phyloP scores from a whole-genome alignment of 352 stramenopile species.

The Peronosclerospora sorghi region DNA sequence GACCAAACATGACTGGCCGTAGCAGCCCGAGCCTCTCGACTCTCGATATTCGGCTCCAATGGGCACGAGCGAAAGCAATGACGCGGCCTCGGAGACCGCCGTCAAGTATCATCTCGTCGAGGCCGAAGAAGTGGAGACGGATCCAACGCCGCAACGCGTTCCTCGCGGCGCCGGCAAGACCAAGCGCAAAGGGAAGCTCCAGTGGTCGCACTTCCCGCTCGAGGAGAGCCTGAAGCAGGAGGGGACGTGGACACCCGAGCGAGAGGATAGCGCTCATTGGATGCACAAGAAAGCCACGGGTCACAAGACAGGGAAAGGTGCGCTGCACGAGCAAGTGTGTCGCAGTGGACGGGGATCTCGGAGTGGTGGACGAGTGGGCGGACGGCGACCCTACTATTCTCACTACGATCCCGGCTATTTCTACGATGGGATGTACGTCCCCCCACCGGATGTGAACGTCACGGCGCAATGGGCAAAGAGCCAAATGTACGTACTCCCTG shows the following conservation, averaged over 20 bases:
- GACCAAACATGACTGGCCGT: neutral
- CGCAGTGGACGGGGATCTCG: slow-evolving; percentile 21
- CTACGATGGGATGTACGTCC: slow-evolving; percentile 74
- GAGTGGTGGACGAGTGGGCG: slow-evolving; percentile 20
- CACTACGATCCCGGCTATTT: slow-evolving; percentile 51
- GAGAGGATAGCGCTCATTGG: neutral
- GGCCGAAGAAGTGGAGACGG: slow-evolving; percentile 74
- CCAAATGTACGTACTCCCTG: slow-evolving; percentile 52
- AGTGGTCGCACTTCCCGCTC: slow-evolving; percentile 60
- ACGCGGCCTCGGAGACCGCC: slow-evolving; percentile 11
- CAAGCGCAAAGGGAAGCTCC: slow-evolving; percentile 65
- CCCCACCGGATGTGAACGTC: slow-evolving; percentile 50
- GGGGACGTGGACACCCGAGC: slow-evolving; percentile 6
- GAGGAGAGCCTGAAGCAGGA: too few species aligned
- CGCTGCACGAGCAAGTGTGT: slow-evolving; percentile 6
- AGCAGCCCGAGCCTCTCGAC: neutral
- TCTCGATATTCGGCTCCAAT: too few species aligned
- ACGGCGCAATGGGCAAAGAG: slow-evolving; percentile 73
- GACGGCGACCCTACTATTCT: slow-evolving; percentile 28
- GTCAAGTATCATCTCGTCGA: slow-evolving; percentile 82
- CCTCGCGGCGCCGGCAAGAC: slow-evolving; percentile 3
- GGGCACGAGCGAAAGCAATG: slow-evolving; percentile 18
- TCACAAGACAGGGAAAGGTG: slow-evolving; percentile 3
- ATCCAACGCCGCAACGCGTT: slow-evolving; percentile 14
- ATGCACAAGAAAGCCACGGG: neutral